Evolutionary conservation across 164 flowering plant species (phyloP), one percentile per base, ranked within the genome.

Genomic region (Kingdonia uniflora): DNA sequence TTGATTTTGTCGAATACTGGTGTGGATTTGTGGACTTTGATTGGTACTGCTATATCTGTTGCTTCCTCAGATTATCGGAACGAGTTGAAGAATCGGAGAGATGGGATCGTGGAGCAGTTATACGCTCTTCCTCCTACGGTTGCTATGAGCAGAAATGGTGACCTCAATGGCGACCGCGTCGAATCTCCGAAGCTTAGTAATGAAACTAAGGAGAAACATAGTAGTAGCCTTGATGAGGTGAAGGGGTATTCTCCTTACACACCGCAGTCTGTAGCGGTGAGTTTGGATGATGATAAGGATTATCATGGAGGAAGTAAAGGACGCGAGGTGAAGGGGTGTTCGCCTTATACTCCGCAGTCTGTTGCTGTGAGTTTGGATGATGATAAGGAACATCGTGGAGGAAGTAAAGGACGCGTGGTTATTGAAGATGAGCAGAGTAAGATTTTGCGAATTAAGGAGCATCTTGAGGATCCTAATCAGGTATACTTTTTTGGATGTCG

Each of bases 401-500:
- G 45, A 48, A 14, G 7, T 51, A 26, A 5, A 55, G 21, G 14
- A 29, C 11, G 35, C n/a, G 35, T 29, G 35, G 8, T 29, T 4
- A 29, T 29, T 44, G 85, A 82, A 41, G 84, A 81, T 45, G 95
- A 87, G 41, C 80, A 76, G 63, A 71, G 72, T 47, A 78, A 55
- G 64, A 72, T 94, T 54, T 66, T 82, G 1, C 69, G 69, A 7
- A 80, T 94, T 42, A 89, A 80, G 66, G 85, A 77, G 25, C 80
- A 71, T 24, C 84, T 94, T 33, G 97, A 94, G 67, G 86, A 80
- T 62, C 86, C 79, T 42, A 59, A 76, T 61, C 96, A 81, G 99
- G 97, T 88, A 37, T 51, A 26, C 35, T 29, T 29, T 29, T 5
- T 48, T 4, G 4, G 8, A 8, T 21, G 59, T 42, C n/a, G n/a